Conservation (phyloP, 306 rosid species). For the Spatholobus suberectus region DNA sequence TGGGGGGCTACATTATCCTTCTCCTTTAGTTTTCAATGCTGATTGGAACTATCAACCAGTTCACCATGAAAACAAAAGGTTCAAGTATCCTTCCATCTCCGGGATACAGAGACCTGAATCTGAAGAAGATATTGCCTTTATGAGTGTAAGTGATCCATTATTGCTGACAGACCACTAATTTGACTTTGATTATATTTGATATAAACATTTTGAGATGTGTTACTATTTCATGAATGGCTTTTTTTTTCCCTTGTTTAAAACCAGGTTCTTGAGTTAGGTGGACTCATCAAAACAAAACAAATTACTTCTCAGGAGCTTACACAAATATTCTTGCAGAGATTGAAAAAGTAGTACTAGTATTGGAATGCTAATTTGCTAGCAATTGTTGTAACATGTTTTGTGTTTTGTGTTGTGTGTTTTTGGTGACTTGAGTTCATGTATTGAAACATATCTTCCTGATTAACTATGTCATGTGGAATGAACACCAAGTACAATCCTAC, state of each 20-base stretch:
- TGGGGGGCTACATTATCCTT: slow-evolving; percentile 72
- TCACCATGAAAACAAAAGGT: slow-evolving; percentile 42
- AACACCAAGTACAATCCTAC: slow-evolving; percentile 61
- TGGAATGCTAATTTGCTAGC: slow-evolving; percentile 22
- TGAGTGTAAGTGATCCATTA: slow-evolving; percentile 60
- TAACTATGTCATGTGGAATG: slow-evolving; percentile 22
- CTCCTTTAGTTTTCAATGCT: slow-evolving; percentile 66
- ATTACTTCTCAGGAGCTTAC: slow-evolving; percentile 76
- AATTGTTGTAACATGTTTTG: slow-evolving; percentile 1
- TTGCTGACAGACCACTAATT: slow-evolving; percentile 7
- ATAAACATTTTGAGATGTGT: background rate
- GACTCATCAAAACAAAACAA: slow-evolving; percentile 71
- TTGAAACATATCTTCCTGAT: slow-evolving; percentile 6
- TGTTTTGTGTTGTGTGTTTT: slow-evolving; percentile 10
- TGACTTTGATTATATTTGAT: slow-evolving; percentile 16
- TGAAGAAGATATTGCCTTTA: slow-evolving; percentile 76
- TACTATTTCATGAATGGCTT: slow-evolving; percentile 1
- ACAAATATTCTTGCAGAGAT: slow-evolving; percentile 63
- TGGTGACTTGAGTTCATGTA: background rate
- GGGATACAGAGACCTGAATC: slow-evolving; percentile 58
- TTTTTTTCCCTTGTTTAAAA: background rate
- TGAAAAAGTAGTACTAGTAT: slow-evolving; percentile 63
- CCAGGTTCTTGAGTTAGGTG: slow-evolving; percentile 81
- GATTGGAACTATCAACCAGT: slow-evolving; percentile 49
- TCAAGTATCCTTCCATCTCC: slow-evolving; percentile 53